Conservation (phyloP, 768 basidiomycete genomes). For the Lentinula raphanica region DNA sequence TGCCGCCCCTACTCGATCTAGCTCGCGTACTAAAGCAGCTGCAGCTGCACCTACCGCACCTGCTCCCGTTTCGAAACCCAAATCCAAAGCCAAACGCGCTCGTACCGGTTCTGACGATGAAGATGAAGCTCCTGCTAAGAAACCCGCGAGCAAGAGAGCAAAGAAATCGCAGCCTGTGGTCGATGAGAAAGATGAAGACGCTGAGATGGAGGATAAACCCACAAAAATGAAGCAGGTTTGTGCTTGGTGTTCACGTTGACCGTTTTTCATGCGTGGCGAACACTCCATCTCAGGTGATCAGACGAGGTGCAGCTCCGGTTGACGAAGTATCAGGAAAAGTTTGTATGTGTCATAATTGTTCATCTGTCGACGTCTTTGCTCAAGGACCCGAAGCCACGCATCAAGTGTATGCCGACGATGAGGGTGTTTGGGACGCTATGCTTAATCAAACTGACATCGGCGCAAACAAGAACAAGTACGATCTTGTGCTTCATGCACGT, state of each 20-base stretch:
- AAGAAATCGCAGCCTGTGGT: constrained; percentile 17
- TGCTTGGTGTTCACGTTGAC: neutral
- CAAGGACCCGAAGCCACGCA: constrained; percentile 35
- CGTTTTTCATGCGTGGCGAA: neutral
- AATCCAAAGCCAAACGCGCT: constrained; percentile 29
- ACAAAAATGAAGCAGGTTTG: constrained; percentile 38
- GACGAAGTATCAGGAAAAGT: constrained; percentile 42
- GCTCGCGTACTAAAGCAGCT: constrained; percentile 29
- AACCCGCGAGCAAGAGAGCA: constrained; percentile 9
- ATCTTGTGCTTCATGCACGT: no score
- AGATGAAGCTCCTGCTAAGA: constrained; percentile 5
- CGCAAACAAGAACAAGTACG: constrained; percentile 55
- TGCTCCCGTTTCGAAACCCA: constrained; percentile 19
- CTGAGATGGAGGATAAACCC: constrained; percentile 26
- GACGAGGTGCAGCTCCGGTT: constrained; percentile 52
- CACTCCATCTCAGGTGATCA: constrained; percentile 40
- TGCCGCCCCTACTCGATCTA: constrained; percentile 30
- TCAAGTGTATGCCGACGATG: constrained; percentile 39
- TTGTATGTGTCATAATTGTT: constrained; percentile 28
- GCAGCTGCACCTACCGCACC: constrained; percentile 19
- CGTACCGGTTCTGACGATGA: constrained; percentile 16
- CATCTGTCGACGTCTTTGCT: neutral
- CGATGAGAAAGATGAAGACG: constrained; percentile 13
- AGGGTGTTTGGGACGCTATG: constrained; percentile 53
- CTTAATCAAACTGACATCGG: constrained; percentile 56